Conservation (phyloP, 139 green algal species). For the Chlorella sp. region DNA sequence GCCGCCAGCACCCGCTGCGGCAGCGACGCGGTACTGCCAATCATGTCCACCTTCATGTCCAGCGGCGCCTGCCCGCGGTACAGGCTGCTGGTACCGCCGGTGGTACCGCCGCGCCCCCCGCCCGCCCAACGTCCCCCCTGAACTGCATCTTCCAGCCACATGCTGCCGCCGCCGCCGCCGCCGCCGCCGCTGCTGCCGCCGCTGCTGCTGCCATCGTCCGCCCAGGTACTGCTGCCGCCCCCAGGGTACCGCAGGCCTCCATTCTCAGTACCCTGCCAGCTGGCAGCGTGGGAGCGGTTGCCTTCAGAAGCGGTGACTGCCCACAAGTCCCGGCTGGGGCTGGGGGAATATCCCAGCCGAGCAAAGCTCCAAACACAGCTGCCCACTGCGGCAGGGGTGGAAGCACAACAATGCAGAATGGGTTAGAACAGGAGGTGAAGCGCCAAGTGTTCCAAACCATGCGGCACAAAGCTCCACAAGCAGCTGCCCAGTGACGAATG, state of each 20-base stretch:
- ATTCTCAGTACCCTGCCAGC: background rate
- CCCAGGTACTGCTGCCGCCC: background rate
- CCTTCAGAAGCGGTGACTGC: background rate
- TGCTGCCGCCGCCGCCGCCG: background rate
- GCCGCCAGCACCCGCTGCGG: background rate
- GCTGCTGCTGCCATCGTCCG: background rate
- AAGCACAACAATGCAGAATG: background rate
- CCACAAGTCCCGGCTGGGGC: background rate
- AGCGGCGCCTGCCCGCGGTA: background rate
- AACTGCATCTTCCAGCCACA: background rate
- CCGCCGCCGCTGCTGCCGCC: background rate
- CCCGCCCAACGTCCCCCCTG: no score
- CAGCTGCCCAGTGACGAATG: background rate
- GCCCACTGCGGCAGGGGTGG: background rate
- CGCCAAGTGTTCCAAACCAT: no score
- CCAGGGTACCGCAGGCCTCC: background rate
- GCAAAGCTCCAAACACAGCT: constrained; percentile 4
- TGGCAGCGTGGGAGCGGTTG: background rate
- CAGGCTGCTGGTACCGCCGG: background rate
- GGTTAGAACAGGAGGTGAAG: background rate
- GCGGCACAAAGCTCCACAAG: background rate
- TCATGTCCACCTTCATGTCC: no score
- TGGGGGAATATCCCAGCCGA: constrained; percentile 12
- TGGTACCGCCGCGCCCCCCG: no score
- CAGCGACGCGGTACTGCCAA: background rate